Evolutionary conservation across 495 filamentous ascomycete species (phyloP), one percentile per base, ranked within the genome.

Genomic region (Oidiodendron maius): DNA sequence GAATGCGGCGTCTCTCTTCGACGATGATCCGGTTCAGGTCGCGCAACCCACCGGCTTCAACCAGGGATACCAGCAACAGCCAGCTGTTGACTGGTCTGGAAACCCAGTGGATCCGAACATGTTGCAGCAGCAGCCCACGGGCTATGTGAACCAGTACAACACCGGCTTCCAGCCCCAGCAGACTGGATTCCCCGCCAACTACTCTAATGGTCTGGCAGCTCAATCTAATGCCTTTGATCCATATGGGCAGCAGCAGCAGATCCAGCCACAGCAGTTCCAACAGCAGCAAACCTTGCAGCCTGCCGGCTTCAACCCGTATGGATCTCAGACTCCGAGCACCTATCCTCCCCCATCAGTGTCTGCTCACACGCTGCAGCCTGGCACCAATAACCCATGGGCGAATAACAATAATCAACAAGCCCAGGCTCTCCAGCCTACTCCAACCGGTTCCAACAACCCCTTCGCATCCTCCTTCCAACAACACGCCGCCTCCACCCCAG

Each of bases 381-480:
- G 26, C 12, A 30, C 26, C 5, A 90, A 96, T 68, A 96, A 96
- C 64, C 91, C 91, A 8, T 87, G 84, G 77, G 78, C 78, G 5
- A 71, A 61, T 41, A 75, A 72, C 46, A 66, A 58, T 45, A 66
- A 68, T 22, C 50, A 58, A 28, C 61, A 68, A 35, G 41, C 24
- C 10, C 67, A 72, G 35, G 70, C 81, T 37, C 53, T 56, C 9
- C 72, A 80, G 58, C 77, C 82, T 11, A 78, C 75, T 53, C 75
- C 86, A 1, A 96, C 91, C 20, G 91, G 91, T 41, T 96, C 91
- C 0, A 98, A 96, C 70, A 98, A 98, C 56, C 91, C 91, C 25
- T 98, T 98, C 60, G 91, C 91, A 4, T 41, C 47, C 30, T 67
- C 73, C 18, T 63, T 67, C 3, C 60, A 64, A 56, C 60, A 64